Evolutionary conservation across 805 yeast genomes (phyloP).

Genomic region (Candida sithepensis): DNA sequence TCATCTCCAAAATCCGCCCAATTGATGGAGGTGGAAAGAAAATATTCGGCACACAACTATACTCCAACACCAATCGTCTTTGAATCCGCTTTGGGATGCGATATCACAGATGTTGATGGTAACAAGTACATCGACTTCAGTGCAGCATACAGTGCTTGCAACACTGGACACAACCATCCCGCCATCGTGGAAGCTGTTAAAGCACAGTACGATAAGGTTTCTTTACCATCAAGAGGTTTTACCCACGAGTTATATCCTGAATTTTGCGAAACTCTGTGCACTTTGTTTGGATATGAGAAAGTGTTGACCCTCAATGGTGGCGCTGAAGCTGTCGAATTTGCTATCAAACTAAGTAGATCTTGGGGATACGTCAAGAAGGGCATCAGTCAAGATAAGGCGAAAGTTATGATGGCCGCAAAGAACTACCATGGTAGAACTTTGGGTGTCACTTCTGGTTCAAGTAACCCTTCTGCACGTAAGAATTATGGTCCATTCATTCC

Average conservation of each 20-base stretch:
- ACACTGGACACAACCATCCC: slow-evolving; percentile 30
- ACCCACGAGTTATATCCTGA: slow-evolving; percentile 23
- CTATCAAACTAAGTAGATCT: slow-evolving; percentile 34
- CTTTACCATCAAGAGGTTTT: slow-evolving; percentile 30
- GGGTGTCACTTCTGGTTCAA: slow-evolving; percentile 37
- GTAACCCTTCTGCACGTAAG: slow-evolving; percentile 30
- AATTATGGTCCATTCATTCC: slow-evolving; percentile 33
- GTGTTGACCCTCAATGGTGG: slow-evolving; percentile 32
- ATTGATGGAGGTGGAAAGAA: slow-evolving; percentile 15
- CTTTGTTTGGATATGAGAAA: slow-evolving; percentile 25
- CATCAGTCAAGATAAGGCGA: slow-evolving; percentile 23
- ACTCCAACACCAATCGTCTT: slow-evolving; percentile 28
- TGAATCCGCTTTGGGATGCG: slow-evolving; percentile 19
- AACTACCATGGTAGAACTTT: slow-evolving; percentile 39
- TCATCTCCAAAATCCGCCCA: slow-evolving; percentile 18
- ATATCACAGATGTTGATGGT: slow-evolving; percentile 25
- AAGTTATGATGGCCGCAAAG: slow-evolving; percentile 31
- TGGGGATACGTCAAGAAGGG: slow-evolving; percentile 31
- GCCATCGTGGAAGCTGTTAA: slow-evolving; percentile 28
- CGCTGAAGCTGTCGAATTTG: slow-evolving; percentile 36
- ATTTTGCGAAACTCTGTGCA: slow-evolving; percentile 27
- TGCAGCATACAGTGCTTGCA: slow-evolving; percentile 27
- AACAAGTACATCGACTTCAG: slow-evolving; percentile 25
- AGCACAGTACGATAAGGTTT: slow-evolving; percentile 28
- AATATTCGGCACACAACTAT: slow-evolving; percentile 27